Evolutionary conservation across 495 filamentous ascomycete species (phyloP).

Genomic region (Amniculicola lignicola): DNA sequence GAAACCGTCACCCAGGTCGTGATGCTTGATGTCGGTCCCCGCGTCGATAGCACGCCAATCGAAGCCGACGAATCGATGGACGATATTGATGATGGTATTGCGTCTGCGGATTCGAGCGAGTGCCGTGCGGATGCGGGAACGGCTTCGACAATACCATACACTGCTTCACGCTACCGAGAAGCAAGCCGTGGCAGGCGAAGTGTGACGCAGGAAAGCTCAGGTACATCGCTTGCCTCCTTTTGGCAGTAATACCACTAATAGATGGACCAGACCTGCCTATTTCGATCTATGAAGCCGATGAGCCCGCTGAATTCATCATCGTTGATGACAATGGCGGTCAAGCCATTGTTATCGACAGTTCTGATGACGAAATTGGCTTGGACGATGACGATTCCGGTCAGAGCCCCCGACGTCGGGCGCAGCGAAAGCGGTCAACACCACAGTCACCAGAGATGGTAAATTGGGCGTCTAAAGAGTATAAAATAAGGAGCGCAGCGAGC

Average conservation of each 20-base stretch:
- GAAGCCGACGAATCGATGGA: constrained; percentile 4
- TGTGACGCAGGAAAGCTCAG: constrained; percentile 1
- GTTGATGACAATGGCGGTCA: constrained; percentile 1
- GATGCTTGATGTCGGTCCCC: not conserved
- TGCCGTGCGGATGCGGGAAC: not conserved
- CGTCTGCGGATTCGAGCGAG: constrained; percentile 1
- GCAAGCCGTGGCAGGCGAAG: not conserved
- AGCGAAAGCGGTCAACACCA: constrained; percentile 9
- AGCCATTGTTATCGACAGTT: not conserved
- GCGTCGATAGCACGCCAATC: constrained; percentile 1
- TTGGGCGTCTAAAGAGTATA: constrained; percentile 16
- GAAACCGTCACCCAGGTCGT: not conserved
- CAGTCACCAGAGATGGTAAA: constrained; percentile 16
- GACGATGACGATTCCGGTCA: constrained; percentile 11
- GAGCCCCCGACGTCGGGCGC: constrained; percentile 8
- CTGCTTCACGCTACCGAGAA: constrained; percentile 5
- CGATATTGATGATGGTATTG: constrained; percentile 4
- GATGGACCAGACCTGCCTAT: constrained; percentile 14
- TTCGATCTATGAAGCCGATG: constrained; percentile 9
- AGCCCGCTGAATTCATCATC: constrained; percentile 9
- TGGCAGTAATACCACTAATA: constrained; percentile 15
- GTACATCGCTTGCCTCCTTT: constrained; percentile 9
- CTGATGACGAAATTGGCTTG: constrained; percentile 12
- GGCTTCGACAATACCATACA: constrained; percentile 1
- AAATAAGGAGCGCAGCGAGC: constrained; percentile 10